Base-by-base conservation (phyloP, 257 asterid species). In the Gardenia jasminoides region DNA sequence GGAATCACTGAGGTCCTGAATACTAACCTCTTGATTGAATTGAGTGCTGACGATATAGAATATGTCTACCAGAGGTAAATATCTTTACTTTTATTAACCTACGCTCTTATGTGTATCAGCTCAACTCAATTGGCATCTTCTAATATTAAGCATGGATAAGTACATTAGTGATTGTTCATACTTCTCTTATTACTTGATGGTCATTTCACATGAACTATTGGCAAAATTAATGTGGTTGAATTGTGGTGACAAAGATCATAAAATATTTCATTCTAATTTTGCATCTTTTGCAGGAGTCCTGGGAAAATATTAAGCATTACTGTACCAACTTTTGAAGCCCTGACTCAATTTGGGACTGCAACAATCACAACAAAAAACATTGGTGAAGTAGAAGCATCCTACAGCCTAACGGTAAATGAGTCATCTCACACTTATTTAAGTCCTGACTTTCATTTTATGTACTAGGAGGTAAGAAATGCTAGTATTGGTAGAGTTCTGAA, bases 351-450 rank as follows among this genome's bases (percentile, higher is more conserved):
- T 56, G 99, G 99, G 77, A 87, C 92, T 31, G 97, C 97, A 82
- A 91, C 89, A 76, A 91, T 96, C 84, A 88, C 97, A 71, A 93
- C 98, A 9, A 88, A 89, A 84, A 96, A 96, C 84, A 76, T 90
- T 74, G 98, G 99, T 43, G 93, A 91, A 81, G 86, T 96, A 59
- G 99, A 96, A 90, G 98, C 99, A n/a, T 96, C 99, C 69, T 96
- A 96, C 83, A 96, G 98, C 88, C 94, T 96, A 65, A 93, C 99
- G 75, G 99, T 96, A 88, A 75, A 48, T 31, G 16, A 58, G 68
- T 56, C 20, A 47, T 41, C 31, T 56, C 16, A 66, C 15, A 12
- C 64, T 73, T 56, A 16, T 46, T 39, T 10, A 2, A 36, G 30
- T 62, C 61, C 30, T 8, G 2, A 30, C 64, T 31, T n/a, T 58